A percentile compares a stretch with the other conserved stretches of the same genome.
phyloP scores from a whole-genome alignment of 805 yeast species.

The Yarrowia hollandica region DNA sequence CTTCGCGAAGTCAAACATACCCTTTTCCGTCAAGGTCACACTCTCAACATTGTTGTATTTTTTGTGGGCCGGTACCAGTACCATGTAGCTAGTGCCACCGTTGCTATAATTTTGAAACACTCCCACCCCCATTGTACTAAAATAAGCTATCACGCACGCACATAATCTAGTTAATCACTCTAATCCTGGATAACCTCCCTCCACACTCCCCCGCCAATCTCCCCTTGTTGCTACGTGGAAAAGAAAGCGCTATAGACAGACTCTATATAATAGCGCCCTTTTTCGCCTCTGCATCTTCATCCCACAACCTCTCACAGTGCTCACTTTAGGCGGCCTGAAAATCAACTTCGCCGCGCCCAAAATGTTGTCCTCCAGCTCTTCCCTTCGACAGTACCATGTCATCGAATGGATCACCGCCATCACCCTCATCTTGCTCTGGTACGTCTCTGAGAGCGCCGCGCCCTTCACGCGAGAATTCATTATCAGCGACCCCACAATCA shows the following conservation, averaged over 20 bases:
- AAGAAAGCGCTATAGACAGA: conserved; percentile 1
- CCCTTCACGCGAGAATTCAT: conserved; percentile 26
- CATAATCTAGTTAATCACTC: conserved; percentile 20
- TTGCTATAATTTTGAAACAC: too few species aligned
- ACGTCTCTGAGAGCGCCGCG: conserved; percentile 5
- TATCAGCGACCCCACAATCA: conserved; percentile 27
- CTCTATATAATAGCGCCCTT: conserved; percentile 19
- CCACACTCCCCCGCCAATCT: not conserved
- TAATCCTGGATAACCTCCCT: conserved; percentile 21
- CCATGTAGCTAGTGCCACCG: too few species aligned
- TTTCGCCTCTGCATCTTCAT: conserved; percentile 1
- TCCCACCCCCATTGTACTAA: too few species aligned
- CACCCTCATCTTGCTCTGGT: conserved; percentile 15
- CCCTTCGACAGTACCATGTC: conserved; percentile 27
- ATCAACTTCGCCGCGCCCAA: conserved; percentile 23
- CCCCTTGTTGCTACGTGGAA: conserved; percentile 7
- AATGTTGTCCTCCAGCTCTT: conserved; percentile 18
- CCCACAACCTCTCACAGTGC: conserved; percentile 3
- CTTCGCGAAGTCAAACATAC: too few species aligned
- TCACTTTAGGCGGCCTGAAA: conserved; percentile 26
- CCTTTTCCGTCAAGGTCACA: too few species aligned
- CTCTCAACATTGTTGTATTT: too few species aligned
- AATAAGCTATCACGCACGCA: conserved; percentile 5
- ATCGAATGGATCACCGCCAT: conserved; percentile 20
- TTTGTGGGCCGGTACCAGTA: too few species aligned